Percentiles rank a stretch among this genome's conserved stretches.
Evolutionary conservation across 73 alveolate species (phyloP).

Genomic region (Paramecium biaurelia): DNA sequence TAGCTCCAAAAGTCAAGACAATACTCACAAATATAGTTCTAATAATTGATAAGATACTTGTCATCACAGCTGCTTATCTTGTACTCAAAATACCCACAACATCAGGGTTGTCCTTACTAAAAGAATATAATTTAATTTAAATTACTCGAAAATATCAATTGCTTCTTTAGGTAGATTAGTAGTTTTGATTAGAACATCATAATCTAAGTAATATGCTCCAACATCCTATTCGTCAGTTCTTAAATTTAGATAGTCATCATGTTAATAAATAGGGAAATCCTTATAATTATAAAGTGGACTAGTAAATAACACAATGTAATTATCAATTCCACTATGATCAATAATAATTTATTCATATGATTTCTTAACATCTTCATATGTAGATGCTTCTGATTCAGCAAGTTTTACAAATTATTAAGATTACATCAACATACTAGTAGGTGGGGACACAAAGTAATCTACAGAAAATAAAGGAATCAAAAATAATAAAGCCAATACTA

Average conservation of each 20-base stretch:
- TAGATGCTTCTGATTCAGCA: neutral
- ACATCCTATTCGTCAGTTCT: conserved; percentile 42
- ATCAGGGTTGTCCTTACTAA: neutral
- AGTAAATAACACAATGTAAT: neutral
- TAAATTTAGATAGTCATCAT: neutral
- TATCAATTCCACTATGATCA: neutral
- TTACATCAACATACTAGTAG: conserved; percentile 50
- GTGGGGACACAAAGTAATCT: conserved; percentile 59
- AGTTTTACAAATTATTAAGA: conserved; percentile 27
- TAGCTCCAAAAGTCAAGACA: conserved; percentile 72
- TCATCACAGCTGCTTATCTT: conserved; percentile 57
- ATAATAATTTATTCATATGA: neutral
- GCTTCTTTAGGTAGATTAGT: neutral
- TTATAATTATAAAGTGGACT: neutral
- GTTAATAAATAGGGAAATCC: neutral
- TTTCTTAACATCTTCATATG: neutral
- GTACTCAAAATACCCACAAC: conserved; percentile 60
- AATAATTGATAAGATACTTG: conserved; percentile 72
- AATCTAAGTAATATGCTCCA: neutral
- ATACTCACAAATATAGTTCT: conserved; percentile 76
- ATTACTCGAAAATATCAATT: neutral
- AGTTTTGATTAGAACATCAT: neutral
- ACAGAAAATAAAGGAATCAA: conserved; percentile 66
- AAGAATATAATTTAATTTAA: neutral
- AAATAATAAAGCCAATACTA: conserved; percentile 66